Base-by-base conservation (phyloP, 306 rosid genomes). In the Oemleria cerasiformis region DNA sequence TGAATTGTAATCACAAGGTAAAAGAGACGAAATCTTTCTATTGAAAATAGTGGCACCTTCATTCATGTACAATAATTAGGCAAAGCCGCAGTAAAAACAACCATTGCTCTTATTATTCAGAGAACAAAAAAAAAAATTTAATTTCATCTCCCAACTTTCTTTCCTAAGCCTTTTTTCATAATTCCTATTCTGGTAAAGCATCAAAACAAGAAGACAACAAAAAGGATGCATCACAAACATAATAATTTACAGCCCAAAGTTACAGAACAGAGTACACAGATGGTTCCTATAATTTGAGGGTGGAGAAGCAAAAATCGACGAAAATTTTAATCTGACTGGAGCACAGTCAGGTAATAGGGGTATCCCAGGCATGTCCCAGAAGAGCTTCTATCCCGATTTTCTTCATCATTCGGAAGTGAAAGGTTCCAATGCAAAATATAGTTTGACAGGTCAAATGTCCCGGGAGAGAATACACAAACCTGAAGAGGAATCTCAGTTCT, bases 351-450 rank as follows among this genome's bases (percentile, higher is more conserved):
- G 86, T 79, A 81, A 74, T 91, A 85, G 39, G 91, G 88, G 75
- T 94, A 91, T 54, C 99, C 99, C 48, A 55, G 87, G 88, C 92
- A 89, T 70, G 82, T 84, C 58, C 98, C 97, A 3, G 96, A 80
- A 53, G 63, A 82, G 48, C 21, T 77, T 23, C 34, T 71, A 15
- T 71, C 53, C 54, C 20, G 30, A 49, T 73, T 81, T 73, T 66
- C 81, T 60, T 44, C 73, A 47, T 77, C 84, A 9, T 78, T 16
- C 0, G 85, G 62, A 6, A 78, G 78, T 12, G 73, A 16, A 78
- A 88, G 90, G 61, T 78, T 86, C 99, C 99, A 94, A 74, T 78
- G 86, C 87, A 94, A 75, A 71, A 56, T 70, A 66, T 94, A 94
- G 82, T 77, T 91, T 55, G 99, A 91, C 71, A 94, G 77, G 72